Evolutionary conservation across 1,284 basidiomycete genomes (phyloP).

Genomic region (Rhodofomes roseus): DNA sequence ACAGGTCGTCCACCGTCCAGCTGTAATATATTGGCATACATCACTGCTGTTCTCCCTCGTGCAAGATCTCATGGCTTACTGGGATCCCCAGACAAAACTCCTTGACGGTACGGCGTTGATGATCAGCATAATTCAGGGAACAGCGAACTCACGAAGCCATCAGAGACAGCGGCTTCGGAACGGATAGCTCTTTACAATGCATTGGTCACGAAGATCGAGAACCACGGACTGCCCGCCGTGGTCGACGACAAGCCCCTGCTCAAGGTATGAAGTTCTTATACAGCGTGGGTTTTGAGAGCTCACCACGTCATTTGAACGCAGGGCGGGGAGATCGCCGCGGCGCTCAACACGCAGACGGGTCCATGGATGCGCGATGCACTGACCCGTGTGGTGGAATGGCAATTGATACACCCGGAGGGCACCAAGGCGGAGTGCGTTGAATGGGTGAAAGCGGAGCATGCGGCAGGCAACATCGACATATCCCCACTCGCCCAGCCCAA

Average conservation of each 20-base stretch:
- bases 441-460: slow-evolving; percentile 63
- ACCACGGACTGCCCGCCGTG: slow-evolving; percentile 54
- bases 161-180: slow-evolving; percentile 29
- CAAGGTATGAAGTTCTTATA: slow-evolving; percentile 45
- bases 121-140: too few relatives aligned
- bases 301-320: too few relatives aligned
- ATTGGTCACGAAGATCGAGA: slow-evolving; percentile 58
- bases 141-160: neutral
- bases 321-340: slow-evolving; percentile 66
- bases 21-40: slow-evolving; percentile 67
- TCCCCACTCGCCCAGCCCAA: slow-evolving; percentile 24
- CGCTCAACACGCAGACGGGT: slow-evolving; percentile 60
- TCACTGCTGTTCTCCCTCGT: slow-evolving; percentile 75
- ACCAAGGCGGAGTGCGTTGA: slow-evolving; percentile 61
- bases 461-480: slow-evolving; percentile 39
- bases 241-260: slow-evolving; percentile 73
- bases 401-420: slow-evolving; percentile 69
- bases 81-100: slow-evolving; percentile 37
- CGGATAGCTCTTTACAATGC: slow-evolving; percentile 63
- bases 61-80: slow-evolving; percentile 62
- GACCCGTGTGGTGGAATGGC: slow-evolving; percentile 75
- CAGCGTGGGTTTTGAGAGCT: too few relatives aligned
- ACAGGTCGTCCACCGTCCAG: slow-evolving; percentile 58
- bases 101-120: slow-evolving; percentile 60
- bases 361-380: slow-evolving; percentile 67